Base-by-base conservation (phyloP, 2,329 filamentous ascomycete species). In the Penicillium glabrum region DNA sequence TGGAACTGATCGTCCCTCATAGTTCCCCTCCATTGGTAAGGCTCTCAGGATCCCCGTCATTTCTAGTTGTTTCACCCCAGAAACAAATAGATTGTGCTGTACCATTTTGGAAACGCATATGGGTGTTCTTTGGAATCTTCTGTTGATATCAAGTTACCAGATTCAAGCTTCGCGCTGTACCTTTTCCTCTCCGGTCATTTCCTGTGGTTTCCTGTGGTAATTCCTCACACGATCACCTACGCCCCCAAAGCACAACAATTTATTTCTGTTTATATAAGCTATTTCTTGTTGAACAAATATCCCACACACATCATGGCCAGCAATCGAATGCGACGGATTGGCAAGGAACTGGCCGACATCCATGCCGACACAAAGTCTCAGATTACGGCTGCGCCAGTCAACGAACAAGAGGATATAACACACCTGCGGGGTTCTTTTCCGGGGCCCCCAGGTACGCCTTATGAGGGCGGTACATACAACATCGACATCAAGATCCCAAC, bases 401-500 rank as follows among this genome's bases (percentile, higher is more conserved):
- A 79, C 29, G 78, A 84, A 59, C 84, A 84, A 46, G 83, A 86
- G 61, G 89, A 92, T 74, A 79, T 98, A 55, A 91, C 88, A 56
- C 89, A 93, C 69, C 86, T 99, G 60, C 87, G 87, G 64, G 95
- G 93, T 56, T 84, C 86, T 56, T 95, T 99, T 72, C 83, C 83
- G 37, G 95, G 91, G 0, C 95, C 95, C 1, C 92, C 93, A 35
- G 92, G 96, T 62, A 96, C 93, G 1, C 92, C 95, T 0, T 99
- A 98, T 72, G 90, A 93, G 64, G 92, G 91, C 21, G 95, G 92
- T 41, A 87, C 83, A 27, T 99, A 86, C 73, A 76, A 83, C 16
- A 86, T 99, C 64, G 90, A 96, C 69, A 95, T 99, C 67, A 84
- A 83, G 67, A 95, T 99, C 52, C 93, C 93, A 0, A 84, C 84